Percentiles rank a stretch among this genome's conserved stretches.
Conservation (phyloP, 176 grass and related monocot genomes). For the Musa acuminata region DNA sequence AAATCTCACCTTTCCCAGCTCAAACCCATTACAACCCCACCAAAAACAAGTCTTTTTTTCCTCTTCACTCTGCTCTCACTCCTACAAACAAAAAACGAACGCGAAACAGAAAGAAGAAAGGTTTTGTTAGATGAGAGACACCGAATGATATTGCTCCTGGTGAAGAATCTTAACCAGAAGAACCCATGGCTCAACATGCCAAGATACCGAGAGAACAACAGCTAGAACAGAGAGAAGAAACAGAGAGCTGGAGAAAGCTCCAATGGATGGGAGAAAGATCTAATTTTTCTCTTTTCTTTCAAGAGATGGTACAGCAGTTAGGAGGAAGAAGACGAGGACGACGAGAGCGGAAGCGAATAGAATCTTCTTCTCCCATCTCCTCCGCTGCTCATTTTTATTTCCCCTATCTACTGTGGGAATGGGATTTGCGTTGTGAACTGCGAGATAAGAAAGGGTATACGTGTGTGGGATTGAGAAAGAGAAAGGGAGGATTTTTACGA, state of each 20-base stretch:
- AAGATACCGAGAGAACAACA: not conserved
- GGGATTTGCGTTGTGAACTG: not conserved
- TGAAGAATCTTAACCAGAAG: not conserved
- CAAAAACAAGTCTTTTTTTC: not conserved
- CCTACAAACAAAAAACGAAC: not conserved
- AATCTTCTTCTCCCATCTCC: slow-evolving; percentile 20
- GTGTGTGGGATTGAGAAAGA: not conserved
- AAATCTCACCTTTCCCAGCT: slow-evolving; percentile 1
- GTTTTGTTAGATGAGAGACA: not conserved
- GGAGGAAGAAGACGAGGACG: not conserved
- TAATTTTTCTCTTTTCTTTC: not conserved
- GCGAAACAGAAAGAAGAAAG: too few species aligned
- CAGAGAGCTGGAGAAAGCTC: too few species aligned
- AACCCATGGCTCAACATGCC: not conserved
- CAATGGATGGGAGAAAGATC: not conserved
- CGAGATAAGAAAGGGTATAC: not conserved
- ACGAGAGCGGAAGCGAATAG: slow-evolving; percentile 6
- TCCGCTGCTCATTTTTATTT: slow-evolving; percentile 2
- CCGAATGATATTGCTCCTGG: not conserved
- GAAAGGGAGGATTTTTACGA: slow-evolving; percentile 8
- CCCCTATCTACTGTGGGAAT: not conserved
- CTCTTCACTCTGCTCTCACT: not conserved
- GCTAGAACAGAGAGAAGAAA: too few species aligned
- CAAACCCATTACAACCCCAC: not conserved
- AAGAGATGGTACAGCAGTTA: not conserved